Conservation (phyloP, 2,329 filamentous ascomycete genomes). For the Colletotrichum orchidophilum region DNA sequence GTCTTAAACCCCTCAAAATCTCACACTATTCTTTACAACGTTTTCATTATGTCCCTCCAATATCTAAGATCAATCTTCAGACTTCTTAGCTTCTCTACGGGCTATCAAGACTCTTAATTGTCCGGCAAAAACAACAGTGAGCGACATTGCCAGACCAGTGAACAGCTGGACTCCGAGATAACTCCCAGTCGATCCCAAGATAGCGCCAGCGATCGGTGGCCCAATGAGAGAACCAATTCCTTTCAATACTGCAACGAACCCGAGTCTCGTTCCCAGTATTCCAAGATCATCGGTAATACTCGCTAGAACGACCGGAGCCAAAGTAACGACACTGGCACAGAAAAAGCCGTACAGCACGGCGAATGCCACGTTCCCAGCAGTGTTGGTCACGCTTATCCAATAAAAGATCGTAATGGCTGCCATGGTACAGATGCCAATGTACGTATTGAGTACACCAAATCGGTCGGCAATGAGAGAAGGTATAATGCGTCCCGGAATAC, state of each 20-base stretch:
- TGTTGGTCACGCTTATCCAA: constrained; percentile 47
- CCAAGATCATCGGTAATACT: neutral
- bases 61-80: neutral
- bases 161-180: neutral
- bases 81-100: neutral
- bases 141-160: neutral
- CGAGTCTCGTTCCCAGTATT: neutral
- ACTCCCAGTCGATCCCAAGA: neutral
- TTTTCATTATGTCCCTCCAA: no score
- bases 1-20: no score
- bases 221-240: neutral
- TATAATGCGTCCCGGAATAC: constrained; percentile 47
- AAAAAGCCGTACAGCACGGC: constrained; percentile 52
- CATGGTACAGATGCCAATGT: constrained; percentile 55
- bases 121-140: neutral
- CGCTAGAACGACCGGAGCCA: constrained; percentile 39
- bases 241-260: neutral
- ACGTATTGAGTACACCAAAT: constrained; percentile 50
- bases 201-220: neutral
- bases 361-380: constrained; percentile 46
- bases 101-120: neutral
- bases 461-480: constrained; percentile 45
- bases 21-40: no score
- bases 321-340: constrained; percentile 52
- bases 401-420: constrained; percentile 48